Percentiles rank a stretch among this genome's conserved stretches.
These are phyloP conservation scores for Solanum hybrid DNA, from an alignment of 305 asterid species.

Conservation along the genomic window DNA sequence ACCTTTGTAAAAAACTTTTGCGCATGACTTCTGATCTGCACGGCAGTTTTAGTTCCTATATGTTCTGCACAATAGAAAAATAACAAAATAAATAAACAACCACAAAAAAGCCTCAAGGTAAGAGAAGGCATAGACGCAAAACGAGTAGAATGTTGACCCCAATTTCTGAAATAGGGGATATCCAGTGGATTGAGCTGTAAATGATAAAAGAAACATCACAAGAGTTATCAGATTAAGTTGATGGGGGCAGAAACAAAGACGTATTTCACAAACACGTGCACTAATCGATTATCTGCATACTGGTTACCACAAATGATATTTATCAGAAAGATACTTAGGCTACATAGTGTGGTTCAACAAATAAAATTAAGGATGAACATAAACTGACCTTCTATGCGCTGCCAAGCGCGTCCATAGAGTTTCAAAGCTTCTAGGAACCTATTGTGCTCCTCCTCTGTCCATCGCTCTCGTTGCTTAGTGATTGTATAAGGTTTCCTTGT, in stretches of 20 bases:
- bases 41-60: constrained; percentile 98
- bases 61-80: constrained; percentile 76
- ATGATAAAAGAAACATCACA: background rate
- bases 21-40: constrained; percentile 99
- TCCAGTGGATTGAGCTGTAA: background rate
- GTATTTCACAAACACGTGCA: background rate
- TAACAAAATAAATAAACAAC: constrained; percentile 23
- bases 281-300: background rate
- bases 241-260: background rate
- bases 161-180: background rate
- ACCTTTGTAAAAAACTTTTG: constrained; percentile 98
- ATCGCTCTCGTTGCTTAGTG: constrained; percentile 91
- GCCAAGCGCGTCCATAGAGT: constrained; percentile 98
- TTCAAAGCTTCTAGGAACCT: constrained; percentile 89
- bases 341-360: background rate
- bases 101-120: constrained; percentile 34
- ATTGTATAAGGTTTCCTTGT: constrained; percentile 91
- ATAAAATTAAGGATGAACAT: background rate
- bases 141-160: background rate
- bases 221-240: background rate
- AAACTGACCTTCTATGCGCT: constrained; percentile 85
- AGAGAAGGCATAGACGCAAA: constrained; percentile 19
- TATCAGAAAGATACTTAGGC: background rate
- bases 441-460: constrained; percentile 96
- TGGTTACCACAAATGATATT: background rate